Conservation (phyloP, 257 asterid genomes). For the Osmanthus fragrans region DNA sequence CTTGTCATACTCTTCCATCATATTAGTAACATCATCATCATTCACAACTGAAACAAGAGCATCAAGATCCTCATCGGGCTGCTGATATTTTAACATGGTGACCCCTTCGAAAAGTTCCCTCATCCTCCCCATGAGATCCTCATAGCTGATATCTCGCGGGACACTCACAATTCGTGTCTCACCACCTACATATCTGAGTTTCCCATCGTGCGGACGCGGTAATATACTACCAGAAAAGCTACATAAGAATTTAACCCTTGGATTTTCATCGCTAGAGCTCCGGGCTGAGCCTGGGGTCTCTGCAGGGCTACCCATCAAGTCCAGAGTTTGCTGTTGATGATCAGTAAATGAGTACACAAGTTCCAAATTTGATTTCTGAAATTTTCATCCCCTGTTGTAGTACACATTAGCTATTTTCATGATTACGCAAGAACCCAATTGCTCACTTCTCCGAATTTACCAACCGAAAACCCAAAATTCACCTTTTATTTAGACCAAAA, state of each 20-base stretch:
- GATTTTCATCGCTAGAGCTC: conserved; percentile 61
- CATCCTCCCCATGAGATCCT: conserved; percentile 89
- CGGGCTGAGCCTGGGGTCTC: conserved; percentile 41
- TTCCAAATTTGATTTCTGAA: conserved; percentile 30
- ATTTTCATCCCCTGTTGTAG: conserved; percentile 25
- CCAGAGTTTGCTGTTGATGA: conserved; percentile 29
- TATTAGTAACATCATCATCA: conserved; percentile 91
- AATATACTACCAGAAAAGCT: conserved; percentile 85
- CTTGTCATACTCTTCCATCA: conserved; percentile 99
- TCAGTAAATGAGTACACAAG: conserved; percentile 28
- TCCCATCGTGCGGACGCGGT: conserved; percentile 97
- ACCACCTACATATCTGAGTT: conserved; percentile 94
- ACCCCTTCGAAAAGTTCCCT: conserved; percentile 90
- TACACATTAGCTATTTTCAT: conserved; percentile 39
- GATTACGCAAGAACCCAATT: neutral
- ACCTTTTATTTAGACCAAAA: conserved; percentile 17
- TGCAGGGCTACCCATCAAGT: conserved; percentile 70
- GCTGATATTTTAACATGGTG: conserved; percentile 78
- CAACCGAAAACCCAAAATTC: conserved; percentile 2
- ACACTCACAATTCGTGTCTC: conserved; percentile 87
- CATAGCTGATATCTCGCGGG: conserved; percentile 70
- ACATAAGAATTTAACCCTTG: conserved; percentile 84
- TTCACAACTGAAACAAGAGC: conserved; percentile 97
- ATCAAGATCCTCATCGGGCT: conserved; percentile 98
- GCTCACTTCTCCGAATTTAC: conserved; percentile 15